A percentile compares a stretch with the other conserved stretches of the same genome.
Conservation (phyloP, 2,329 filamentous ascomycete species). For the Trichophyton benhamiae region DNA sequence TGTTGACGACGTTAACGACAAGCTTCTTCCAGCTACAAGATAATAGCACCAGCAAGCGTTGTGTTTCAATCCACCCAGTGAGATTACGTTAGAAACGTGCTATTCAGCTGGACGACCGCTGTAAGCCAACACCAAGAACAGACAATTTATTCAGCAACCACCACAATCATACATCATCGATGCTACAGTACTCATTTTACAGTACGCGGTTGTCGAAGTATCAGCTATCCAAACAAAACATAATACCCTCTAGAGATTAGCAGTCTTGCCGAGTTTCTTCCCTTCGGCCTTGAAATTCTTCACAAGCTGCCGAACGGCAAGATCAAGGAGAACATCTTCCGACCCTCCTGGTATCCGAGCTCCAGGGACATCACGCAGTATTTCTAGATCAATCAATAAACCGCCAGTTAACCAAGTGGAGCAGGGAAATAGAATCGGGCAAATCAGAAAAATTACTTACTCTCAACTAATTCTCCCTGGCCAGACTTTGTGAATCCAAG, state of each 20-base stretch:
- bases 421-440: constrained; percentile 3
- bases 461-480: constrained; percentile 58
- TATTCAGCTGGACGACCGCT: no score
- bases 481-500: constrained; percentile 59
- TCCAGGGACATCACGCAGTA: constrained; percentile 52
- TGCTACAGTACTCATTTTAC: no score
- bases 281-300: constrained; percentile 46
- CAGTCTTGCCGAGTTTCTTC: constrained; percentile 17
- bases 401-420: constrained; percentile 16
- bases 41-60: no score
- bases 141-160: no score
- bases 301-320: constrained; percentile 56
- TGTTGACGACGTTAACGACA: no score
- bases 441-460: constrained; percentile 35
- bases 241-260: neutral
- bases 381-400: constrained; percentile 31
- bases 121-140: no score
- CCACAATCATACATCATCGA: no score
- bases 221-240: no score
- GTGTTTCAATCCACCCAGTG: no score
- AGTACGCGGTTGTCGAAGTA: no score
- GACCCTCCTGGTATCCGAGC: constrained; percentile 54
- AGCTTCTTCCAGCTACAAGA: no score
- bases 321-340: constrained; percentile 61
- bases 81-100: no score